phyloP scores from a whole-genome alignment of 495 filamentous ascomycete genomes.

The Penicillium alfredii region DNA sequence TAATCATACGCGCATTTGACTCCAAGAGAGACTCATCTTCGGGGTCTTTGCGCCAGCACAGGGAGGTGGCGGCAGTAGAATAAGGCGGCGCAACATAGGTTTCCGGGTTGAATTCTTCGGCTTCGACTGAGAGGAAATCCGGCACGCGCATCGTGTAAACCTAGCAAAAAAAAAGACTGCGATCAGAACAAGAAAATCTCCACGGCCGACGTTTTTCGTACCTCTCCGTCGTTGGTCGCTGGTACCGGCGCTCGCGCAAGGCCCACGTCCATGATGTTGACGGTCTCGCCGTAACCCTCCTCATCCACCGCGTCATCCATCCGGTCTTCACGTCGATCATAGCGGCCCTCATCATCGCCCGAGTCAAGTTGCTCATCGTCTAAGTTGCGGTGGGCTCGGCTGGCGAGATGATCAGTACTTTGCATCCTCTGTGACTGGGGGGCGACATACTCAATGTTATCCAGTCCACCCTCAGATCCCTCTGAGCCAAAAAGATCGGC shows the following conservation, averaged over 20 bases:
- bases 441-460: conserved; percentile 31
- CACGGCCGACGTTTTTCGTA: conserved; percentile 15
- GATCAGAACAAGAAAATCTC: neutral
- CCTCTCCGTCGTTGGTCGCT: conserved; percentile 61
- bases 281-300: conserved; percentile 45
- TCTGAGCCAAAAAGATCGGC: conserved; percentile 65
- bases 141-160: conserved; percentile 75
- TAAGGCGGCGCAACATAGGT: conserved; percentile 66
- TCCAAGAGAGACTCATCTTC: conserved; percentile 52
- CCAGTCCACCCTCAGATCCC: conserved; percentile 36
- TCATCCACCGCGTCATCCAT: conserved; percentile 43
- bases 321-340: conserved; percentile 42
- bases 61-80: conserved; percentile 58
- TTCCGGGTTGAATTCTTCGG: conserved; percentile 64
- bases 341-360: conserved; percentile 61
- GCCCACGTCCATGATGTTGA: conserved; percentile 52
- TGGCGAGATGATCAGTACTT: conserved; percentile 27
- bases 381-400: conserved; percentile 47
- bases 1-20: conserved; percentile 71
- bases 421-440: conserved; percentile 21
- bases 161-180: conserved; percentile 41
- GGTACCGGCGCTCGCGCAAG: conserved; percentile 65
- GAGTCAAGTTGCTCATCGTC: conserved; percentile 76
- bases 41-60: conserved; percentile 68
- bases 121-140: conserved; percentile 69